A percentile compares a stretch with the other conserved stretches of the same genome.
phyloP scores from a whole-genome alignment of 306 rosid genomes.

The Calophaca sinica region DNA sequence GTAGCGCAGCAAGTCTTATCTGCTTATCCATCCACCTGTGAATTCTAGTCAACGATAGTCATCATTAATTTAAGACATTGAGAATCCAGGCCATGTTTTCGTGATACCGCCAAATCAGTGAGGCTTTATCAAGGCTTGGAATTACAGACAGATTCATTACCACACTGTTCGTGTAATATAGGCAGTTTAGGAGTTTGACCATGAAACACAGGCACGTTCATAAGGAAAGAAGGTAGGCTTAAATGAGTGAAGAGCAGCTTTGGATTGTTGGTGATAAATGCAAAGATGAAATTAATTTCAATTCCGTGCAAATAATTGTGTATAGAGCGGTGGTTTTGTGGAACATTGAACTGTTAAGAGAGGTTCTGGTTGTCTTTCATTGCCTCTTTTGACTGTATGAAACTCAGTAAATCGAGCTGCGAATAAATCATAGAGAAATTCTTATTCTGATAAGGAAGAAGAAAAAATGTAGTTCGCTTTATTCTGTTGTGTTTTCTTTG shows the following conservation, averaged over 20 bases:
- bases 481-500: not conserved
- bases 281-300: no score
- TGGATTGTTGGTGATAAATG: slow-evolving; percentile 48
- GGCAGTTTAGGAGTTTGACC: slow-evolving; percentile 26
- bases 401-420: slow-evolving; percentile 31
- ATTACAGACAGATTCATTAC: slow-evolving; percentile 15
- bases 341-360: slow-evolving; percentile 38
- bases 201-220: slow-evolving; percentile 10
- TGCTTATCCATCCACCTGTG: not conserved
- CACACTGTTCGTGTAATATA: slow-evolving; percentile 14
- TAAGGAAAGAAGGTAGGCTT: slow-evolving; percentile 31
- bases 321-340: slow-evolving; percentile 45
- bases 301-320: slow-evolving; percentile 47
- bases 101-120: slow-evolving; percentile 33
- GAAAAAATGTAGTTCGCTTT: not conserved
- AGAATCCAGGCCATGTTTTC: slow-evolving; percentile 35
- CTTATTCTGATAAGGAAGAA: not conserved
- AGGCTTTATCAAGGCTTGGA: slow-evolving; percentile 4
- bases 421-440: slow-evolving; percentile 15
- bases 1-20: slow-evolving; percentile 42
- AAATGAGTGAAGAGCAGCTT: slow-evolving; percentile 25
- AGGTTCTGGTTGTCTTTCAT: slow-evolving; percentile 20
- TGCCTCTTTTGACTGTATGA: slow-evolving; percentile 12
- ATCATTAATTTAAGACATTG: slow-evolving; percentile 13
- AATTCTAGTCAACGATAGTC: slow-evolving; percentile 48